Percentiles rank a stretch among this genome's conserved stretches.
Evolutionary conservation across 225 moss, liverwort and hornwort genomes (phyloP).

Genomic region (Neckera pumila): DNA sequence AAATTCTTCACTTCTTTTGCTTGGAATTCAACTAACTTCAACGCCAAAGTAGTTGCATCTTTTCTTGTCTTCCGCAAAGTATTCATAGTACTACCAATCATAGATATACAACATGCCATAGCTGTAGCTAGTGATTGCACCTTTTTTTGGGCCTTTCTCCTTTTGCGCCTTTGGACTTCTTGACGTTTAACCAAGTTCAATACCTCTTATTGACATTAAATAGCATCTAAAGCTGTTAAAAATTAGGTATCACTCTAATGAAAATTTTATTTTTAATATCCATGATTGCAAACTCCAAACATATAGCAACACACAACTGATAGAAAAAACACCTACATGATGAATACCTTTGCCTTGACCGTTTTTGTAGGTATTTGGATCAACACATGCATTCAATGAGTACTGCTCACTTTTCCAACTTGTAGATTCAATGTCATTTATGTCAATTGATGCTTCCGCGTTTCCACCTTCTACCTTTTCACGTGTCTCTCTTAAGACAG

Average conservation of each 20-base stretch:
- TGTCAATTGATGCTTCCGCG: background rate
- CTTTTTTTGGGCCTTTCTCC: background rate
- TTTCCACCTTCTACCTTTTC: background rate
- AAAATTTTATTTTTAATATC: background rate
- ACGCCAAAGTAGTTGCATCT: slow-evolving; percentile 18
- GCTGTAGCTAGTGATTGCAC: background rate
- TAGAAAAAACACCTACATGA: background rate
- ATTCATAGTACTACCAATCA: slow-evolving; percentile 23
- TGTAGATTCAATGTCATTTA: background rate
- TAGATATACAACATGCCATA: slow-evolving; percentile 9
- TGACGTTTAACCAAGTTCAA: background rate
- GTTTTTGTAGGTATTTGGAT: background rate
- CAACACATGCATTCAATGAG: background rate
- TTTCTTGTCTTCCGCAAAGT: slow-evolving; percentile 13
- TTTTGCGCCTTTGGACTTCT: slow-evolving; percentile 6
- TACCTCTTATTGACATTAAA: background rate
- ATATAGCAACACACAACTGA: background rate
- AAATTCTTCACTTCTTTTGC: slow-evolving; percentile 9
- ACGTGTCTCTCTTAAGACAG: background rate
- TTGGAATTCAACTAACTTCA: slow-evolving; percentile 28
- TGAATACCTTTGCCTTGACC: slow-evolving; percentile 4
- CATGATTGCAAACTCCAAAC: background rate
- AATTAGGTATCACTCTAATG: fast-evolving
- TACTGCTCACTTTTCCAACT: background rate
- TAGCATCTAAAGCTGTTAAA: background rate